phyloP scores from a whole-genome alignment of 306 rosid species.

The Hylodesmum podocarpum region DNA sequence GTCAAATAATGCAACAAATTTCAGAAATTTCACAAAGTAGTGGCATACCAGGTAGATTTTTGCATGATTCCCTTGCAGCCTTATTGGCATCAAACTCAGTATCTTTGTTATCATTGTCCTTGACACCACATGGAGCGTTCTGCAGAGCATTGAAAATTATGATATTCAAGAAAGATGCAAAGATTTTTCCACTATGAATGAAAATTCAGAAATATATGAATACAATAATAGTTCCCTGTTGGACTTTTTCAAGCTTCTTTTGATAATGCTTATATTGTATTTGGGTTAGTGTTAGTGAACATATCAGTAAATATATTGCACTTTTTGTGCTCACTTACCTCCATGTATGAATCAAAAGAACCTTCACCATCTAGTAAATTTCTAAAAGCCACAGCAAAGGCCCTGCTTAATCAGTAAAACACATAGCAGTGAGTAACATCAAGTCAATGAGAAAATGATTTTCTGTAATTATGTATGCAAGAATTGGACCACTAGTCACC shows the following conservation, averaged over 20 bases:
- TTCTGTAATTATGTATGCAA: slow-evolving; percentile 4
- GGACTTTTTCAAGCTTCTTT: not conserved
- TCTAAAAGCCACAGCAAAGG: slow-evolving; percentile 46
- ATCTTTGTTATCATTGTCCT: slow-evolving; percentile 33
- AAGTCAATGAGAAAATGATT: slow-evolving; percentile 23
- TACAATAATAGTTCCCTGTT: not conserved
- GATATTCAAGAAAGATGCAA: slow-evolving; percentile 19
- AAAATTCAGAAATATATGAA: not conserved
- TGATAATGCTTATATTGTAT: slow-evolving; percentile 22
- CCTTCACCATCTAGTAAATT: slow-evolving; percentile 53
- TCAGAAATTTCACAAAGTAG: slow-evolving; percentile 10
- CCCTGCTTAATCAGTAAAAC: slow-evolving; percentile 44
- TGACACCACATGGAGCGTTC: slow-evolving; percentile 25
- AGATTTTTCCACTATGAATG: not conserved
- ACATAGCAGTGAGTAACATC: slow-evolving; percentile 5
- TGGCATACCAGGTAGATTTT: slow-evolving; percentile 40
- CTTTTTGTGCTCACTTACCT: slow-evolving; percentile 48
- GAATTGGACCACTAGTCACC: slow-evolving; percentile 40
- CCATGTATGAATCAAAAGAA: slow-evolving; percentile 40
- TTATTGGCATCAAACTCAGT: slow-evolving; percentile 28
- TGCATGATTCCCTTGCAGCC: slow-evolving; percentile 31
- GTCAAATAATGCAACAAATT: not conserved
- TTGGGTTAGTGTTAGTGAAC: not conserved
- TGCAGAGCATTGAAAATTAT: slow-evolving; percentile 32
- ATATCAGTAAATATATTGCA: slow-evolving; percentile 18